These are phyloP conservation scores for Emmonsia crescens DNA, from an alignment of 2,329 filamentous ascomycete species.

Conservation along the genomic window DNA sequence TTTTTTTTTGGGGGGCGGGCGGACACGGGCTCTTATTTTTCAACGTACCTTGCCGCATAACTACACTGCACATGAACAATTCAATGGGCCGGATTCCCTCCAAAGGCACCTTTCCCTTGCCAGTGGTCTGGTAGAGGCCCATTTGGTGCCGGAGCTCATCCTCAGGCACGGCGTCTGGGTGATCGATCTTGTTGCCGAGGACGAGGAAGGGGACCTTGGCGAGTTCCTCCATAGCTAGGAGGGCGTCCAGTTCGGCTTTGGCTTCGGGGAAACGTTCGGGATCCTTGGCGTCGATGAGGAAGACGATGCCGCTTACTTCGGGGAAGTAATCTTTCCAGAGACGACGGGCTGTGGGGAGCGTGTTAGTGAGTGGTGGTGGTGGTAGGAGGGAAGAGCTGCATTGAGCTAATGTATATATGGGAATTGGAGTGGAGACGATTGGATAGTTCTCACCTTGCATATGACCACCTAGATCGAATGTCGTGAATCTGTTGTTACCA, in stretches of 20 bases:
- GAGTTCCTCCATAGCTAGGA: constrained; percentile 94
- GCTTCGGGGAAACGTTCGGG: constrained; percentile 87
- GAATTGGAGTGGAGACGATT: too few species aligned
- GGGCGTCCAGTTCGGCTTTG: constrained; percentile 92
- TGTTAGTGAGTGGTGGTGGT: not conserved
- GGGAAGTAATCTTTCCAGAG: constrained; percentile 97
- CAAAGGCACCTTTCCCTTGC: constrained; percentile 85
- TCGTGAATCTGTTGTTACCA: constrained; percentile 88
- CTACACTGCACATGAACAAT: constrained; percentile 98
- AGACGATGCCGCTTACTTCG: constrained; percentile 92
- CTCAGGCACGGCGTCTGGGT: constrained; percentile 89
- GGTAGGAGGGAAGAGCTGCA: not conserved
- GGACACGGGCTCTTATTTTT: not conserved
- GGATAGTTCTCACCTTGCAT: constrained; percentile 63
- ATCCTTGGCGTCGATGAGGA: constrained; percentile 96
- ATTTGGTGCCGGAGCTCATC: constrained; percentile 88
- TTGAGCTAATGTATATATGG: not conserved
- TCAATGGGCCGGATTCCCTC: constrained; percentile 92
- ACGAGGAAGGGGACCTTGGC: constrained; percentile 92
- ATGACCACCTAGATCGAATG: constrained; percentile 86
- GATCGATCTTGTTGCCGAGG: constrained; percentile 98
- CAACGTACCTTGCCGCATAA: constrained; percentile 78
- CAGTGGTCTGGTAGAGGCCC: constrained; percentile 90
- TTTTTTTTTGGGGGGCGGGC: not conserved
- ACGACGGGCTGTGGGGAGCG: constrained; percentile 54